These are phyloP conservation scores for Kodamaea laetipori DNA, from an alignment of 805 yeast species.

Conservation along the genomic window DNA sequence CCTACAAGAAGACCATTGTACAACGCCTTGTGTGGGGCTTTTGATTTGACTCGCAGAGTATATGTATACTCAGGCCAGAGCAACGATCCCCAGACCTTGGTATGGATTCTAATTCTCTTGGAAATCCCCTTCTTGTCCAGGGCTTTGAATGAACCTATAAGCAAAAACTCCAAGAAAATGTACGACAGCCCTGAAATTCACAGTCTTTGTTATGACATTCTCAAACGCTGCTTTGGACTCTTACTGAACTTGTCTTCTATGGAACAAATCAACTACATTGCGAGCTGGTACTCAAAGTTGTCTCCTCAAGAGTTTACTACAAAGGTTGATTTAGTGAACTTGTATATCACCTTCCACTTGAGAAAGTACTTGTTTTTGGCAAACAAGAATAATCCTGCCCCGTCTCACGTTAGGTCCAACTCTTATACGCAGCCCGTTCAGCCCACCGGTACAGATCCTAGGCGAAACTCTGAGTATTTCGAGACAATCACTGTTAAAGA, in stretches of 20 bases:
- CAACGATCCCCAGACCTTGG: slow-evolving; percentile 45
- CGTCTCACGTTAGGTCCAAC: background rate
- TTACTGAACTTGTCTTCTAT: slow-evolving; percentile 52
- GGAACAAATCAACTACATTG: slow-evolving; percentile 41
- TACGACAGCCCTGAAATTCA: slow-evolving; percentile 53
- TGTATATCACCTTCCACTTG: slow-evolving; percentile 77
- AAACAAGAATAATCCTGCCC: slow-evolving; percentile 18
- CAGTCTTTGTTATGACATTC: slow-evolving; percentile 62
- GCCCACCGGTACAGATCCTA: background rate
- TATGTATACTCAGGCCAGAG: slow-evolving; percentile 41
- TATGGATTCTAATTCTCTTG: slow-evolving; percentile 64
- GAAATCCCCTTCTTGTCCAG: slow-evolving; percentile 66
- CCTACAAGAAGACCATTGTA: slow-evolving; percentile 65
- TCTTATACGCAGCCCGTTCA: slow-evolving; percentile 3
- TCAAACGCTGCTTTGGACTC: slow-evolving; percentile 69
- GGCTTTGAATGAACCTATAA: slow-evolving; percentile 36
- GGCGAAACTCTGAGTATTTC: slow-evolving; percentile 3
- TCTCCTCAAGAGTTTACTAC: slow-evolving; percentile 45
- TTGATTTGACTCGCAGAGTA: slow-evolving; percentile 51
- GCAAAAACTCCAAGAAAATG: slow-evolving; percentile 11
- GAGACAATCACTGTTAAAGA: slow-evolving; percentile 5
- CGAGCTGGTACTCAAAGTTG: slow-evolving; percentile 57
- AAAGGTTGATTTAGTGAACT: slow-evolving; percentile 68
- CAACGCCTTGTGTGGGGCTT: slow-evolving; percentile 53
- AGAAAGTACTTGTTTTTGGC: slow-evolving; percentile 50